Conservation (phyloP, 331 rosid genomes). For the Malus hybrid region DNA sequence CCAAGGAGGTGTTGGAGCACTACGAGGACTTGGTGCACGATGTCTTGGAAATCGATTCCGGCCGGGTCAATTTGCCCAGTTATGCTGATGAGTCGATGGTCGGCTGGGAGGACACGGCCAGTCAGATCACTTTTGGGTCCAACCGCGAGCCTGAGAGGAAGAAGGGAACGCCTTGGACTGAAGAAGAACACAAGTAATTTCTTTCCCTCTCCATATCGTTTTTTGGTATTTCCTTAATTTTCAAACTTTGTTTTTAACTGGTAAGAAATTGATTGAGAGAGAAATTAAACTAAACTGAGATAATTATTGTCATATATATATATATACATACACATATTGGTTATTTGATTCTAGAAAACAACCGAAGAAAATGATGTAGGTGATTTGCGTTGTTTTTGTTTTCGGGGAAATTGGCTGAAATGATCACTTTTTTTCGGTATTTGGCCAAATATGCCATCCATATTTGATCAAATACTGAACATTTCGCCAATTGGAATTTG, state of each 20-base stretch:
- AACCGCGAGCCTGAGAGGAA: slow-evolving; percentile 66
- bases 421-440: too few species aligned
- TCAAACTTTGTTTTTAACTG: background rate
- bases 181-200: slow-evolving; percentile 68
- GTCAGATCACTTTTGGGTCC: slow-evolving; percentile 66
- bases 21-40: slow-evolving; percentile 62
- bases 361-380: background rate
- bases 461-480: too few species aligned
- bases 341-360: background rate
- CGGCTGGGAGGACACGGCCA: slow-evolving; percentile 63
- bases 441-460: too few species aligned
- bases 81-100: slow-evolving; percentile 45
- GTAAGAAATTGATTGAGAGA: background rate
- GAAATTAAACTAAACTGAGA: background rate
- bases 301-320: too few species aligned
- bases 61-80: slow-evolving; percentile 58
- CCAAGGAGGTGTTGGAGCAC: slow-evolving; percentile 46
- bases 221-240: background rate
- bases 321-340: background rate
- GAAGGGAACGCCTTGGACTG: slow-evolving; percentile 88
- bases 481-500: too few species aligned
- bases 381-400: background rate
- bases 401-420: too few species aligned
- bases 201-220: background rate
- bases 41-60: slow-evolving; percentile 64